These are phyloP conservation scores for Trichosporon sp. DNA, from an alignment of 1,284 basidiomycete genomes.

Conservation along the genomic window DNA sequence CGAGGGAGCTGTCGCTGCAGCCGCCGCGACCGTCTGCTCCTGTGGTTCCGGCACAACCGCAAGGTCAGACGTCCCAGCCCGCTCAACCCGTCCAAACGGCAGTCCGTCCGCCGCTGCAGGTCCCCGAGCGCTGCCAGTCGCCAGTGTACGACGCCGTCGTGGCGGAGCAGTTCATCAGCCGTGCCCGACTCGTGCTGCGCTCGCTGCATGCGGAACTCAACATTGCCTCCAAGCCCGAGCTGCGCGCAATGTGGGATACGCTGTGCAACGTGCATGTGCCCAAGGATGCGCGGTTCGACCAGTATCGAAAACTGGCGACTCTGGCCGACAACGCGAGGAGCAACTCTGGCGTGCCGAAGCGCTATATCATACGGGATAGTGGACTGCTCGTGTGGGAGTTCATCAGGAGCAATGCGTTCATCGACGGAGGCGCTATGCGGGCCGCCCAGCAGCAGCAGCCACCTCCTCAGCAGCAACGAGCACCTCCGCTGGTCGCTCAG, in stretches of 20 bases:
- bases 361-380: not conserved
- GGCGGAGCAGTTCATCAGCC: slow-evolving; percentile 11
- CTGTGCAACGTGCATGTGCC: not conserved
- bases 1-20: not conserved
- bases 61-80: not conserved
- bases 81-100: not conserved
- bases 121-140: not conserved
- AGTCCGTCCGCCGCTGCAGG: no score
- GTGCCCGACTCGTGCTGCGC: not conserved
- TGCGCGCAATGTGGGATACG: not conserved
- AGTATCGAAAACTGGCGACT: not conserved
- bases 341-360: not conserved
- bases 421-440: not conserved
- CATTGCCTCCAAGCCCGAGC: not conserved
- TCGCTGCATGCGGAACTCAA: not conserved
- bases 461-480: not conserved
- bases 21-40: not conserved
- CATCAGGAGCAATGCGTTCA: not conserved
- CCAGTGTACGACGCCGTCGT: not conserved
- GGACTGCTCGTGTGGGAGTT: slow-evolving; percentile 16
- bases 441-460: not conserved
- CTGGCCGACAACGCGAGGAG: not conserved
- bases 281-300: not conserved
- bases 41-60: not conserved
- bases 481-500: not conserved